These are phyloP conservation scores for Narthecium ossifragum DNA, from an alignment of 106 monocot species.

Conservation along the genomic window DNA sequence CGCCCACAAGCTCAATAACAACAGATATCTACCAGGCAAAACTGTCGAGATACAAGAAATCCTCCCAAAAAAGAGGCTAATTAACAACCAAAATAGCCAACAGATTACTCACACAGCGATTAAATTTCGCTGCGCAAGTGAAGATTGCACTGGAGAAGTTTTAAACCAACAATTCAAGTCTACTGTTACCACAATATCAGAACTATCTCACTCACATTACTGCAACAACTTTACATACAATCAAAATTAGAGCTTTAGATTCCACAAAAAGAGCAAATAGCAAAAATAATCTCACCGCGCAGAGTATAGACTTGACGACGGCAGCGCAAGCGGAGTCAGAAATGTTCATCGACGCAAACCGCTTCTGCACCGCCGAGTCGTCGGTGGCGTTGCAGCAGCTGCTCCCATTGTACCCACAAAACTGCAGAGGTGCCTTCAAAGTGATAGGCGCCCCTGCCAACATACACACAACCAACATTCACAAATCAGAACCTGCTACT, in stretches of 20 bases:
- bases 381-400: slow-evolving; percentile 67
- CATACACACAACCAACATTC: not conserved
- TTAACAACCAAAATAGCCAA: too few species aligned
- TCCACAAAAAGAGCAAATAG: not conserved
- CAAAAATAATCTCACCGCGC: slow-evolving; percentile 31
- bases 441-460: slow-evolving; percentile 54
- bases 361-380: slow-evolving; percentile 41
- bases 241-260: too few species aligned
- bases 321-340: slow-evolving; percentile 51
- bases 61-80: too few species aligned
- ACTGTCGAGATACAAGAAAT: too few species aligned
- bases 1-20: too few species aligned
- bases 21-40: not conserved
- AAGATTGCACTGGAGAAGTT: too few species aligned
- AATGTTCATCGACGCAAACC: slow-evolving; percentile 60
- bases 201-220: too few species aligned
- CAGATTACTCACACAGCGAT: too few species aligned
- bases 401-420: slow-evolving; percentile 70
- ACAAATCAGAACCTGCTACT: not conserved
- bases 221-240: too few species aligned
- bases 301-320: slow-evolving; percentile 45
- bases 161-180: too few species aligned
- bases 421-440: slow-evolving; percentile 48
- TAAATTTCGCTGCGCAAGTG: too few species aligned
- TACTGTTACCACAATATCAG: not conserved